These are phyloP conservation scores for Pseudodiploospora longispora DNA, from an alignment of 2,329 filamentous ascomycete genomes.

Conservation along the genomic window DNA sequence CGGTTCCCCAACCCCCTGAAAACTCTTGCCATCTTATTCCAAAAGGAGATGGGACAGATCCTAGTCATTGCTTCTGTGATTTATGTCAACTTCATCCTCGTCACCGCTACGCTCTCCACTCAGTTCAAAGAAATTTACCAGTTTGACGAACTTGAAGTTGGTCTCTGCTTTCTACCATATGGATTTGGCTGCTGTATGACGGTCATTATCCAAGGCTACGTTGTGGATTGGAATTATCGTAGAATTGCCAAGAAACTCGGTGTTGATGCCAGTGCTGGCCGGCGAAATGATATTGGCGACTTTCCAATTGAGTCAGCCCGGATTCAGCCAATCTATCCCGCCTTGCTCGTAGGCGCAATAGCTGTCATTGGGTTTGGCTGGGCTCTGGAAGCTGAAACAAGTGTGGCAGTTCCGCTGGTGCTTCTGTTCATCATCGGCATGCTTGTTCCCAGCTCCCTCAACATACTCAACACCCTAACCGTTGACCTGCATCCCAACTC, in stretches of 20 bases:
- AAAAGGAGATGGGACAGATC: conserved; percentile 50
- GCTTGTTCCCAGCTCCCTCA: conserved; percentile 53
- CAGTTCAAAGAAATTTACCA: conserved; percentile 43
- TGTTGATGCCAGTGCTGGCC: conserved; percentile 51
- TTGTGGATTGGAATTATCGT: conserved; percentile 62
- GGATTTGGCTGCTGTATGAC: conserved; percentile 42
- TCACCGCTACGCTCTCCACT: conserved; percentile 44
- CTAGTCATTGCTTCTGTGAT: conserved; percentile 45
- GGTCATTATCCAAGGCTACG: conserved; percentile 46
- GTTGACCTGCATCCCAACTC: conserved; percentile 55
- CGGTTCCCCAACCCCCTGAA: conserved; percentile 50
- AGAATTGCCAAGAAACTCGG: conserved; percentile 55
- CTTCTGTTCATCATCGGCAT: conserved; percentile 50
- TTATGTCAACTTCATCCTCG: conserved; percentile 48
- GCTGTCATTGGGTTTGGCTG: conserved; percentile 50
- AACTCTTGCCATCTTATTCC: conserved; percentile 43
- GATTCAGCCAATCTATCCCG: conserved; percentile 45
- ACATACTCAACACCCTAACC: conserved; percentile 53
- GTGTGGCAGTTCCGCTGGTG: conserved; percentile 46
- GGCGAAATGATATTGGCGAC: conserved; percentile 40
- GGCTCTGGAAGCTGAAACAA: conserved; percentile 42
- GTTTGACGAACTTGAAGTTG: conserved; percentile 42
- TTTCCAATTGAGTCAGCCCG: conserved; percentile 50
- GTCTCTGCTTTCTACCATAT: conserved; percentile 48
- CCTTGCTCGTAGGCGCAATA: conserved; percentile 45